Evolutionary conservation across 805 yeast species (phyloP).

Genomic region (Suhomyces emberorum): DNA sequence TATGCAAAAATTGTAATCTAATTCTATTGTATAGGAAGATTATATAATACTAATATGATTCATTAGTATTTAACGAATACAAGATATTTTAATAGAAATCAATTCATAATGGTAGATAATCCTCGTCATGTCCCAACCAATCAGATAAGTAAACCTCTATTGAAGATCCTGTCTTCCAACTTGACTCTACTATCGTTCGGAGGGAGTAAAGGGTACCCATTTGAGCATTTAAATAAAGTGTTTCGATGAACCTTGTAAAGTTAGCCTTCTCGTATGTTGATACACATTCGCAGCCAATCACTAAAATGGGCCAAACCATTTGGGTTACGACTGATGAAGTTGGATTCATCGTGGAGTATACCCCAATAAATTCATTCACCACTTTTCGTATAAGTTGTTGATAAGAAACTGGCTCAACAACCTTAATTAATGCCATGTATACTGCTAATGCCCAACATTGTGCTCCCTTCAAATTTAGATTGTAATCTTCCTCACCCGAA

Average conservation of each 20-base stretch:
- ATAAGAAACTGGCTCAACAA: constrained; percentile 26
- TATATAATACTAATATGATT: constrained; percentile 7
- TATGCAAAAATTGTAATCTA: constrained; percentile 88
- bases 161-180: constrained; percentile 44
- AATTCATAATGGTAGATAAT: constrained; percentile 40
- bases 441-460: constrained; percentile 55
- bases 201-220: constrained; percentile 53
- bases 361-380: constrained; percentile 46
- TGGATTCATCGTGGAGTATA: constrained; percentile 45
- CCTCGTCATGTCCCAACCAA: constrained; percentile 51
- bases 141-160: constrained; percentile 45
- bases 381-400: constrained; percentile 24
- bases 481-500: constrained; percentile 26
- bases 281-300: constrained; percentile 44
- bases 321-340: constrained; percentile 51
- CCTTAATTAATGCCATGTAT: constrained; percentile 22
- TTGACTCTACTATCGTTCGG: constrained; percentile 39
- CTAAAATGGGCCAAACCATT: constrained; percentile 63
- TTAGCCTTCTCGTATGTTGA: constrained; percentile 27
- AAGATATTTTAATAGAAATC: constrained; percentile 4
- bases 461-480: constrained; percentile 46
- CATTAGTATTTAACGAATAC: constrained; percentile 8
- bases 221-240: constrained; percentile 45
- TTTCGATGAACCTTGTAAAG: constrained; percentile 35
- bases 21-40: constrained; percentile 22